Percentiles rank a stretch among this genome's conserved stretches.
phyloP scores from a whole-genome alignment of 83 land plant genomes.

The Diphasiastrum complanatum region DNA sequence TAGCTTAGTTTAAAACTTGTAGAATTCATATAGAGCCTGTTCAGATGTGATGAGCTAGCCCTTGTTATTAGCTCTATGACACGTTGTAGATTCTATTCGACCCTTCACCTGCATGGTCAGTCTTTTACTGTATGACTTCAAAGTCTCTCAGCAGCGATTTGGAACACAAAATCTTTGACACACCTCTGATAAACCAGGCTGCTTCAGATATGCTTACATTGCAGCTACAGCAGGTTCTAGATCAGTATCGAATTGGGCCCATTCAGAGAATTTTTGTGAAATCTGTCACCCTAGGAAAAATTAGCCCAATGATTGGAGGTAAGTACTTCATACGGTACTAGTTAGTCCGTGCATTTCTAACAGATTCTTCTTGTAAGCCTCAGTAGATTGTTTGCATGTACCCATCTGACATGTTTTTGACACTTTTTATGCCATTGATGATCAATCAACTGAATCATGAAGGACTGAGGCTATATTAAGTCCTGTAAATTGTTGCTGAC shows the following conservation, averaged over 20 bases:
- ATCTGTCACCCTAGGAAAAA: constrained; percentile 10
- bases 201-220: constrained; percentile 6
- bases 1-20: not conserved
- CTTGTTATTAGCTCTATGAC: not conserved
- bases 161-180: not conserved
- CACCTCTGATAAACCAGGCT: constrained; percentile 17
- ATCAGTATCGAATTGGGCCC: constrained; percentile 16
- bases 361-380: not conserved
- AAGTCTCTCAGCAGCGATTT: not conserved
- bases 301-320: constrained; percentile 13
- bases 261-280: constrained; percentile 4
- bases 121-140: not conserved
- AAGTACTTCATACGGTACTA: not conserved
- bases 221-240: constrained; percentile 17
- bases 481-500: not conserved
- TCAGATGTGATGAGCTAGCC: not conserved
- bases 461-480: not conserved
- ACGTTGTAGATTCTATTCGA: not conserved
- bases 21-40: not conserved
- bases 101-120: not conserved
- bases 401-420: not conserved
- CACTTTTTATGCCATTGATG: not conserved
- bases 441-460: not conserved
- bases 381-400: not conserved
- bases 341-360: not conserved